Conservation (phyloP, 2,329 filamentous ascomycete genomes). For the Alternaria novae-zelandiae region DNA sequence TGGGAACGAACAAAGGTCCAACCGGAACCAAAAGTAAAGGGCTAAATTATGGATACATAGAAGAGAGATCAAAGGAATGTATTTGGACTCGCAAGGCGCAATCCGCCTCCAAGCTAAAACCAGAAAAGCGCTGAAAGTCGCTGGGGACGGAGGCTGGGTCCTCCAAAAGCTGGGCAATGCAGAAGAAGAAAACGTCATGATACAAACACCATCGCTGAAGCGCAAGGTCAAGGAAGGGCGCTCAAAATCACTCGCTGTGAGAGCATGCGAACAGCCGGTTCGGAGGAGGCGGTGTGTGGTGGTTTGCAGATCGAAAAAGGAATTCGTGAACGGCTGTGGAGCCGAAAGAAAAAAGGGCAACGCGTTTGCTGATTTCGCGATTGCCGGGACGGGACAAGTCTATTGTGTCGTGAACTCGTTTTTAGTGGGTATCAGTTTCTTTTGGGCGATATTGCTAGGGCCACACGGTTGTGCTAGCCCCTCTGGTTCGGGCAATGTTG, state of each 20-base stretch:
- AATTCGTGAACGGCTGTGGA: slow-evolving; percentile 36
- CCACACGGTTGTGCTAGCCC: slow-evolving; percentile 12
- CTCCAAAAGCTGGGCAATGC: neutral
- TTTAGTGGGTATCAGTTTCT: slow-evolving; percentile 47
- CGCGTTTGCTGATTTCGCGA: slow-evolving; percentile 7
- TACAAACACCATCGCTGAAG: slow-evolving; percentile 11
- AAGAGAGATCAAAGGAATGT: slow-evolving; percentile 14
- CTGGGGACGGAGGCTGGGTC: slow-evolving; percentile 8
- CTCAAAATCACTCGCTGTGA: slow-evolving; percentile 1
- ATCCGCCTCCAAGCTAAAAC: slow-evolving; percentile 8
- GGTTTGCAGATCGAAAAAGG: slow-evolving; percentile 16
- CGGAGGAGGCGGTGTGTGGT: neutral
- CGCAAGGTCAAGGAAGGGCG: neutral
- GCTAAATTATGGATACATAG: slow-evolving; percentile 15
- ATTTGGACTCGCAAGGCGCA: neutral
- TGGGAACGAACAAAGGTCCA: neutral
- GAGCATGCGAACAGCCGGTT: slow-evolving; percentile 1
- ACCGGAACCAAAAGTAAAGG: neutral
- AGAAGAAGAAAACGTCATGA: neutral
- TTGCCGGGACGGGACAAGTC: slow-evolving; percentile 28
- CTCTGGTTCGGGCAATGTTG: slow-evolving; percentile 19
- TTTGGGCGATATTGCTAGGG: slow-evolving; percentile 30
- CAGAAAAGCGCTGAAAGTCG: neutral
- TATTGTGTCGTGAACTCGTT: slow-evolving; percentile 47
- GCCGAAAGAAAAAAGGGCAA: slow-evolving; percentile 14